Percentiles rank a stretch among this genome's conserved stretches.
Evolutionary conservation across 2,329 filamentous ascomycete species (phyloP).

Genomic region (Calonectria leucothoes): DNA sequence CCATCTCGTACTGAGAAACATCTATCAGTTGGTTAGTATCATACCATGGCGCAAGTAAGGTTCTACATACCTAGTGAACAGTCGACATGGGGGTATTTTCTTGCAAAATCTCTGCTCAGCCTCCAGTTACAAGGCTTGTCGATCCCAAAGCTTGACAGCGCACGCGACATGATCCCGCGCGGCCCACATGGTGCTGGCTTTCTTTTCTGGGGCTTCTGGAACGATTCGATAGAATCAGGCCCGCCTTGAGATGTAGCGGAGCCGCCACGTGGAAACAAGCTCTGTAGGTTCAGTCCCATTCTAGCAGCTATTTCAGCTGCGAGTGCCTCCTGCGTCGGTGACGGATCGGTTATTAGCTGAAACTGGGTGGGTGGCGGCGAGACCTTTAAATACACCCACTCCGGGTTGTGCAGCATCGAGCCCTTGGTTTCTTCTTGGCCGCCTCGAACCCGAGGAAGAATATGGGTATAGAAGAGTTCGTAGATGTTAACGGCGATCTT

Average conservation of each 20-base stretch:
- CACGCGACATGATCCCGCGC: neutral
- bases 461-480: constrained; percentile 6
- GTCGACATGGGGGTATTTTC: constrained; percentile 2
- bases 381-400: constrained; percentile 6
- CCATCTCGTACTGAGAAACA: constrained; percentile 6
- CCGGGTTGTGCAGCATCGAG: constrained; percentile 1
- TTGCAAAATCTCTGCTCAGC: constrained; percentile 11
- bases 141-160: neutral
- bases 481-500: neutral
- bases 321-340: neutral
- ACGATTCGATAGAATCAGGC: neutral
- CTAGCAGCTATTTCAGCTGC: neutral
- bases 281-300: neutral
- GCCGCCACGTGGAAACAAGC: neutral
- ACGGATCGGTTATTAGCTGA: neutral
- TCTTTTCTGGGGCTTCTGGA: neutral
- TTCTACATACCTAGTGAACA: constrained; percentile 1
- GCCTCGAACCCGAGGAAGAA: neutral
- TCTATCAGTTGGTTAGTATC: neutral
- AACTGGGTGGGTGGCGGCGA: neutral
- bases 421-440: neutral
- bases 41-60: neutral
- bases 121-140: constrained; percentile 9
- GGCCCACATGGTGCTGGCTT: neutral
- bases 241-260: neutral